Evolutionary conservation across 371 early-diverging fungal species (phyloP), one percentile per base, ranked within the genome.

Genomic region (Coemansia sp.): DNA sequence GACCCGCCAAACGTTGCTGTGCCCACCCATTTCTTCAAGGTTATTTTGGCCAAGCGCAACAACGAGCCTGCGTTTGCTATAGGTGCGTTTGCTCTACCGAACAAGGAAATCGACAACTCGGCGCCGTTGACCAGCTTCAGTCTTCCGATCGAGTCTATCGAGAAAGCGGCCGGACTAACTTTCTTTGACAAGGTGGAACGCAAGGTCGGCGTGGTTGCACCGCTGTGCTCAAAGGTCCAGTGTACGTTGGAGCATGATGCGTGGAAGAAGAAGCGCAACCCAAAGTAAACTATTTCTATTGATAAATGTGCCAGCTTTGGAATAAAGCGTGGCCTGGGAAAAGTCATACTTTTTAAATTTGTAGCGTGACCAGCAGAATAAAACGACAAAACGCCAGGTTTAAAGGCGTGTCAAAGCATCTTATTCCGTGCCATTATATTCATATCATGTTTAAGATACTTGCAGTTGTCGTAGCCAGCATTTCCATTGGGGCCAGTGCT

Each of bases 21-120:
- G 1, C 96, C 97, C 3, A 95, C 95, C 4, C 95, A 95, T 66
- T 94, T 95, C 72, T 96, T 86, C 83, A 96, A 96, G 82, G 89
- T 91, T 44, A 86, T 93, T 52, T 61, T 92, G 80, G 83, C 85
- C 2, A 83, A 83, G 24, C 81, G 85, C 40, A 74, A 68, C 11
- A 44, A 58, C 40, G 81, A 79, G n/a, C 17, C 9, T 0, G 71
- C 76, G n/a, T 67, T 80, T 11, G 79, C 85, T 6, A 67, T 87
- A 0, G 93, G 86, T 15, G 91, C 90, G 0, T 96, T 96, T 76
- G 90, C 95, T 2, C 63, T 96, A 53, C 95, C 95, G n/a, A 96
- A 96, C 79, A 79, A 83, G 58, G 82, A 77, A 13, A 92, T 94
- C 59, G 80, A 87, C 8, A 83, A 89, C 63, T 65, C 84, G 3